phyloP scores from a whole-genome alignment of 202 grass and related monocot genomes.

The Alloteropsis angusta region DNA sequence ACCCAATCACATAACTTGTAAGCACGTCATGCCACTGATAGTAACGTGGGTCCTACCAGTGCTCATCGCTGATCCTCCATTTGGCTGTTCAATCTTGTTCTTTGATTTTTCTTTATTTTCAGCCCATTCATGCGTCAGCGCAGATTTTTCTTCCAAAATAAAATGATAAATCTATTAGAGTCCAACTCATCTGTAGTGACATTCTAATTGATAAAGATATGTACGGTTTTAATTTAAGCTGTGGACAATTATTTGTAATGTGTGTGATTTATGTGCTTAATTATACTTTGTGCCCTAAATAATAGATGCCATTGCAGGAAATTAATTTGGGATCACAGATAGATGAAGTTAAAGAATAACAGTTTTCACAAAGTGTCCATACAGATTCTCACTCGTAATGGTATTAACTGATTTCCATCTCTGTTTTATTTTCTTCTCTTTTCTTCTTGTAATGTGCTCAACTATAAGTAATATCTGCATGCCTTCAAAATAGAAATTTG shows the following conservation, averaged over 20 bases:
- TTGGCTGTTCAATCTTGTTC: background rate
- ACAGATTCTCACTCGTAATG: background rate
- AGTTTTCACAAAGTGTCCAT: background rate
- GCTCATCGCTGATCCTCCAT: background rate
- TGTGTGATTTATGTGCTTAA: background rate
- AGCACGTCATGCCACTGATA: constrained; percentile 20
- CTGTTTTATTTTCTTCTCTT: background rate
- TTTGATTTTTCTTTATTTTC: background rate
- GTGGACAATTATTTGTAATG: background rate
- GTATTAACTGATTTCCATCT: background rate
- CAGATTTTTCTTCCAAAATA: background rate
- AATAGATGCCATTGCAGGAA: background rate
- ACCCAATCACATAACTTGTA: constrained; percentile 2
- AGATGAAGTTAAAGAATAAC: background rate
- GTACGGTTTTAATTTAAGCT: background rate
- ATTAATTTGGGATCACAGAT: background rate
- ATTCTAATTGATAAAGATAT: background rate
- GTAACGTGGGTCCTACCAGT: background rate
- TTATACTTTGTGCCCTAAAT: background rate
- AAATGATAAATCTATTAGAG: background rate
- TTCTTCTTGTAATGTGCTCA: background rate
- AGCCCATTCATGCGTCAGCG: background rate
- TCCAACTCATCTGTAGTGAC: background rate
- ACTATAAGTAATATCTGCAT: background rate
- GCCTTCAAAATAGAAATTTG: background rate